Evolutionary conservation across 495 filamentous ascomycete genomes (phyloP), one percentile per base, ranked within the genome.

Genomic region (Astrocystis sublimbata): DNA sequence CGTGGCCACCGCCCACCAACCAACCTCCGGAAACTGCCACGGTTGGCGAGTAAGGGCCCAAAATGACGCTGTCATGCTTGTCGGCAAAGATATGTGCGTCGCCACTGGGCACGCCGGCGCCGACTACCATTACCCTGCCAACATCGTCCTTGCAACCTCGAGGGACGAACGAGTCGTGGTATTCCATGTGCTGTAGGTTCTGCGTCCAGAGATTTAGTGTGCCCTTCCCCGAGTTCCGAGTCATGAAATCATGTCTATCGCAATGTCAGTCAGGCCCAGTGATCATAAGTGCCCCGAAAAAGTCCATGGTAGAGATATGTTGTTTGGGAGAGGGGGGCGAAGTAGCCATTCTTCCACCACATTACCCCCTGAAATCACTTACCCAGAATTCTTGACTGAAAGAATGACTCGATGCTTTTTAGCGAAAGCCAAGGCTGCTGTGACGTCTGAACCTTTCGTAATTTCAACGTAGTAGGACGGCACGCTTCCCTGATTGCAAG

Each of bases 171-270:
- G 76, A 62, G 23, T 69, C 52, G 33, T 74, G 57, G 54, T 76
- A 73, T 3, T 72, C 45, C 13, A 82, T 75, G 10, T 71, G 56
- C 67, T 86, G 85, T 19, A 89, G 68, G 23, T 83, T 73, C 58
- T 88, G 84, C 0, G 84, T 88, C 86, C 86, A 89, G 35, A 89
- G 70, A 26, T 72, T 71, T 8, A 89, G 71, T 13, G 80, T 77
- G 21, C 85, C 84, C 24, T 75, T 75, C 21, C 86, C 86, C 12
- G 77, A 73, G 12, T 75, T 78, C 19, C 73, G 71, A 0, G 78
- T 79, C 30, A 79, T 70, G 30, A 69, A 75, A 30, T 66, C 64
- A 31, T 68, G 67, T n/a, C 41, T 50, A 28, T 30, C 35, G 42
- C 19, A 26, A 23, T 10, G 35, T 60, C 31, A 60, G 43, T 24